Base-by-base conservation (phyloP, 306 rosid species). In the Canavalia ensiformis region DNA sequence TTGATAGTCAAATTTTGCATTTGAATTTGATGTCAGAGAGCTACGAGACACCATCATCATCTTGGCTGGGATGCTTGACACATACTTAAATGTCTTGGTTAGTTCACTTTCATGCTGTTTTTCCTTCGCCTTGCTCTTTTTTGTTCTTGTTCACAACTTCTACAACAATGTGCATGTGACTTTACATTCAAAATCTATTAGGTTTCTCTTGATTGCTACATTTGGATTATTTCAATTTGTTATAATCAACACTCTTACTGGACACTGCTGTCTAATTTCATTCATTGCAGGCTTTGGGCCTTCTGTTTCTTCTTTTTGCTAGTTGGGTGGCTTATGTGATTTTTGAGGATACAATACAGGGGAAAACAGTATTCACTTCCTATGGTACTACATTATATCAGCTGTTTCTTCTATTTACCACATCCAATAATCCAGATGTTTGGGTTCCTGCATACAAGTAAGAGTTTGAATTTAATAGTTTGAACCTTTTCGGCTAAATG, bases 391-490 rank as follows among this genome's bases (percentile, higher is more conserved):
- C 99, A 0, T 69, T 95, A 75, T 95, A 89, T 89, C 97, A 95
- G 76, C 85, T 95, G 92, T 85, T 95, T 80, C 57, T 93, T 68
- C 88, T 95, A 76, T 95, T 95, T 90, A 90, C 96, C 81, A 93
- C 99, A 34, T 89, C 94, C 81, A 95, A 95, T 88, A 95, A 86
- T 86, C 99, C 99, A 57, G 94, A 95, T 87, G 99, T 95, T 80
- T 95, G 99, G 99, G 88, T 92, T 85, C 99, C 97, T 84, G 99
- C 99, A 63, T 95, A 95, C 97, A 95, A 92, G 99, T 95, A 86
- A 86, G 98, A 45, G 64, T 81, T 83, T 72, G 54, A 81, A 50
- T 47, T 76, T 42, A 67, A 25, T 35, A 45, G 51, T 63, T 74
- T 81, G 39, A 85, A 59, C 78, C 45, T 29, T 28, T 71, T 70